Evolutionary conservation across 176 grass and related monocot species (phyloP).

Genomic region (Pontederia crassipes): DNA sequence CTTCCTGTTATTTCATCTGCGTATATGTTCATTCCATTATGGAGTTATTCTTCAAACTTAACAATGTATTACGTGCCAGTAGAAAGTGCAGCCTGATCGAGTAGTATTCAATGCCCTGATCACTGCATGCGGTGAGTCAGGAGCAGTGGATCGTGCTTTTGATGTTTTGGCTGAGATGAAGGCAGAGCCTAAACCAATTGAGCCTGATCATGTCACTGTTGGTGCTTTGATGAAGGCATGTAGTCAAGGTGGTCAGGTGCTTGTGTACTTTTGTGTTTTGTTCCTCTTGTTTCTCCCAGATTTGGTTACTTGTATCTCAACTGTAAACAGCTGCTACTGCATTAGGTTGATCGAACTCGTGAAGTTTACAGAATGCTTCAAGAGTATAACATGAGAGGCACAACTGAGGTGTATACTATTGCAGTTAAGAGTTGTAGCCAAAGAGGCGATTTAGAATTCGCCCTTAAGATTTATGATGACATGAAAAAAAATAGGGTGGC

Average conservation of each 20-base stretch:
- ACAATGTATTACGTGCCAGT: constrained; percentile 61
- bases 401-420: constrained; percentile 93
- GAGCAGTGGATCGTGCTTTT: constrained; percentile 94
- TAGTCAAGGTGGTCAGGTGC: constrained; percentile 70
- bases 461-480: constrained; percentile 88
- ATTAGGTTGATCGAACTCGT: constrained; percentile 60
- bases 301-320: constrained; percentile 18
- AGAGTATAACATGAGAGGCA: constrained; percentile 77
- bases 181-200: constrained; percentile 53
- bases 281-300: constrained; percentile 1
- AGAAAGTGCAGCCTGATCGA: constrained; percentile 99
- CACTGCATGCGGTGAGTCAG: constrained; percentile 94
- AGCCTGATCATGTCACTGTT: constrained; percentile 94
- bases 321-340: constrained; percentile 8
- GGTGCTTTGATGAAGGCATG: constrained; percentile 92
- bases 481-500: constrained; percentile 83
- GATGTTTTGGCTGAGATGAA: constrained; percentile 96
- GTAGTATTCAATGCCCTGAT: constrained; percentile 99
- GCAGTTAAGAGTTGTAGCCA: constrained; percentile 88
- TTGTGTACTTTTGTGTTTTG: constrained; percentile 13
- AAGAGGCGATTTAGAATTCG: constrained; percentile 79
- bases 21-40: constrained; percentile 1
- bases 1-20: not conserved
- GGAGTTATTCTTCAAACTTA: constrained; percentile 35
- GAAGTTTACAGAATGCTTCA: constrained; percentile 96